phyloP scores from a whole-genome alignment of 208 protist genomes.

The Leishmania lainsoni region DNA sequence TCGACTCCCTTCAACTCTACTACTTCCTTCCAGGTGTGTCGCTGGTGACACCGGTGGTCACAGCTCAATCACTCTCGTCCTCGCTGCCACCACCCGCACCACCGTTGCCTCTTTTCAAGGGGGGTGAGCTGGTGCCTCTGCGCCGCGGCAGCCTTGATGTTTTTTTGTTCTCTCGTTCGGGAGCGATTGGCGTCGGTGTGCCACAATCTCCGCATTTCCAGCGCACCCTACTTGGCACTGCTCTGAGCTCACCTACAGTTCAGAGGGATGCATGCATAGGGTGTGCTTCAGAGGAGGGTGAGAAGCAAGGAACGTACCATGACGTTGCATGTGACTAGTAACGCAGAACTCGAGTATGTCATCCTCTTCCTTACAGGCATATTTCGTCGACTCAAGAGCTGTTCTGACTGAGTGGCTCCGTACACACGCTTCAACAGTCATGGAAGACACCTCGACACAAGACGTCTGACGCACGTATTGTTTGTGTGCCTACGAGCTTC shows the following conservation, averaged over 20 bases:
- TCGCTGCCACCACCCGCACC: background rate
- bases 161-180: slow-evolving; percentile 48
- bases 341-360: background rate
- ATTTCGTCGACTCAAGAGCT: background rate
- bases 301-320: background rate
- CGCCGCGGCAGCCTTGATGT: slow-evolving; percentile 40
- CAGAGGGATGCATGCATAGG: background rate
- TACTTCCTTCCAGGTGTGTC: slow-evolving; percentile 65
- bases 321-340: background rate
- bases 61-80: background rate
- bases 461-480: background rate
- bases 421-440: background rate
- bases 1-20: slow-evolving; percentile 44
- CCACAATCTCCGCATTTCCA: slow-evolving; percentile 25
- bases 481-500: background rate
- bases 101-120: slow-evolving; percentile 48
- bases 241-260: background rate
- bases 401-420: background rate
- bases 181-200: slow-evolving; percentile 39
- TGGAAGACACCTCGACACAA: background rate
- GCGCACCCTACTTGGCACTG: slow-evolving; percentile 9
- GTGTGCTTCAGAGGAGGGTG: background rate
- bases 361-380: background rate
- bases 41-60: background rate
- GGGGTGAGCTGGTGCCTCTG: slow-evolving; percentile 45